Evolutionary conservation across 129 eudicot species (phyloP).

Genomic region (Tagetes patula): DNA sequence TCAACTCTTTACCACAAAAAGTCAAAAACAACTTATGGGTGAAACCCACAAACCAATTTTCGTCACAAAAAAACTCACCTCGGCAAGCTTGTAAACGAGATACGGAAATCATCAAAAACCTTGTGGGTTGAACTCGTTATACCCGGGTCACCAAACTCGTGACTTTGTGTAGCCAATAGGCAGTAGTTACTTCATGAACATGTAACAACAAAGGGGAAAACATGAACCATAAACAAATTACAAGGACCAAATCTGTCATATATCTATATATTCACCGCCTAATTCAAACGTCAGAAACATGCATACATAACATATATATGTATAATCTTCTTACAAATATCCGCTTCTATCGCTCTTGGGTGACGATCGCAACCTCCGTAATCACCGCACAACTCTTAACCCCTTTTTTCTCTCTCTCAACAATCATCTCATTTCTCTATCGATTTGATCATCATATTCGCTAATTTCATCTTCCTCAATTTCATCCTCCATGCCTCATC

Average conservation of each 20-base stretch:
- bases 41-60: too few relatives aligned
- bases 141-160: too few relatives aligned
- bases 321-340: slow-evolving; percentile 28
- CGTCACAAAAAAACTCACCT: too few relatives aligned
- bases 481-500: slow-evolving; percentile 16
- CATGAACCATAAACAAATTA: neutral
- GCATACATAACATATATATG: too few relatives aligned
- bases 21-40: too few relatives aligned
- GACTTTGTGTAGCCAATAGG: too few relatives aligned
- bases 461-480: neutral
- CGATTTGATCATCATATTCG: neutral
- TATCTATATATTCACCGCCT: slow-evolving; percentile 26
- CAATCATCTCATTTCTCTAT: neutral
- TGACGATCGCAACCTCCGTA: slow-evolving; percentile 44
- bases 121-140: too few relatives aligned
- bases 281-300: slow-evolving; percentile 34
- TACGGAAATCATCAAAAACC: too few relatives aligned
- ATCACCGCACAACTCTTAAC: slow-evolving; percentile 32
- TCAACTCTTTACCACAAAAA: too few relatives aligned
- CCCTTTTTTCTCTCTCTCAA: slow-evolving; percentile 10
- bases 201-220: neutral
- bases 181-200: too few relatives aligned
- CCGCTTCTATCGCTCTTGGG: slow-evolving; percentile 35
- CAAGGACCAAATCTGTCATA: neutral
- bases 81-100: too few relatives aligned